Evolutionary conservation across 1,139 yeast genomes (phyloP), one percentile per base, ranked within the genome.

Genomic region (Geotrichum histeridarum): DNA sequence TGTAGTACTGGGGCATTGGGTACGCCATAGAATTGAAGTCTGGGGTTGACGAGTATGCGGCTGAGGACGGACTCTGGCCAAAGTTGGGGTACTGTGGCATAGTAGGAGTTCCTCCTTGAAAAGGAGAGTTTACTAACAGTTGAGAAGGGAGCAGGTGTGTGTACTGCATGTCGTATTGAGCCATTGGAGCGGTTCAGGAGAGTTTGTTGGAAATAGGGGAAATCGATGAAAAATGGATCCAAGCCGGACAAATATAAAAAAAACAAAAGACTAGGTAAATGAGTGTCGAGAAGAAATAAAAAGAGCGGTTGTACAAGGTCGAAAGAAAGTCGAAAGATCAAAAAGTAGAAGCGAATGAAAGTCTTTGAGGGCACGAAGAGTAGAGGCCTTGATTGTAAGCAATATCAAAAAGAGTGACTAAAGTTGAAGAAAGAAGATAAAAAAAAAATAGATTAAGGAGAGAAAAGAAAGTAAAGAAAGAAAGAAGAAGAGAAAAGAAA

Each of bases 111-210:
- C 70, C 71, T 9, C 78, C 80, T 48, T 80, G 76, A 64, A 80
- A 84, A 0, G 93, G 93, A 0, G 91, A 82, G 18, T 82, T 81
- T 60, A 83, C 72, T 51, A 86, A 71, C 53, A 86, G 70, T 63
- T 84, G 88, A 30, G 87, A 77, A 0, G 93, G 93, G 41, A 86
- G 71, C 76, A 85, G 75, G 15, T 86, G 80, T n/a, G 84, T 66
- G 59, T 62, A 70, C 49, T 67, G 72, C 63, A 70, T 60, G 51
- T 70, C 73, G 61, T 67, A 68, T 51, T 65, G 69, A 32, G 67
- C 60, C 66, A 67, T 65, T 54, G 65, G 67, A 27, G 65, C 27
- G 27, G 27, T 3, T 22, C 27, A 22, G 27, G 27, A 22, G 27
- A 22, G 27, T 22, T 22, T 22, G 27, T 5, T 5, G 5, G 42